Evolutionary conservation across 768 basidiomycete genomes (phyloP).

Genomic region (Suillus fuscotomentosus): DNA sequence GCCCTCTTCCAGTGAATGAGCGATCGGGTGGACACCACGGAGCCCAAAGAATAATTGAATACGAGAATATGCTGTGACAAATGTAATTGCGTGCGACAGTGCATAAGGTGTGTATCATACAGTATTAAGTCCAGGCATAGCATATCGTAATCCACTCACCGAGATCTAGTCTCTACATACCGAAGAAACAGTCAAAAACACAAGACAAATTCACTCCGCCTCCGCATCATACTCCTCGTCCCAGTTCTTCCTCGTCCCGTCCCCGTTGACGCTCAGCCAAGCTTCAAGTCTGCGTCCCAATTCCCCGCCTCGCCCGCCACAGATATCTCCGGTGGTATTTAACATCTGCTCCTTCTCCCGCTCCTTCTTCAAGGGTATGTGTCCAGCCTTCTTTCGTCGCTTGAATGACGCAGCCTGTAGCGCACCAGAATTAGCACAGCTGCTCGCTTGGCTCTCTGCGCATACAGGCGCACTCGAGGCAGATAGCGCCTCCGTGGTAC

Average conservation of each 20-base stretch:
- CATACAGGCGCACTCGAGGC: conserved; percentile 1
- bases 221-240: conserved; percentile 27
- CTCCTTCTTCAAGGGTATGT: conserved; percentile 56
- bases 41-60: not conserved
- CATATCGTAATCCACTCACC: not conserved
- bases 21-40: not conserved
- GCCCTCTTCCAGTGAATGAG: not conserved
- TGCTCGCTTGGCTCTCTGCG: conserved; percentile 2
- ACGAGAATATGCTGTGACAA: not conserved
- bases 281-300: conserved; percentile 73
- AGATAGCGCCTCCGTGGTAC: conserved; percentile 8
- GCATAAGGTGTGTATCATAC: not conserved
- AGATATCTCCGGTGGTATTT: conserved; percentile 70
- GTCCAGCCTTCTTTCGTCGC: conserved; percentile 39
- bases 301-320: conserved; percentile 79
- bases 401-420: conserved; percentile 25
- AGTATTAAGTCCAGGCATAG: not conserved
- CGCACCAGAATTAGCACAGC: conserved; percentile 15
- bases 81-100: not conserved
- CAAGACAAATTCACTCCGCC: conserved; percentile 6
- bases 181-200: not conserved
- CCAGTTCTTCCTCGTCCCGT: conserved; percentile 16
- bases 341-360: conserved; percentile 70
- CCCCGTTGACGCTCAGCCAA: conserved; percentile 52
- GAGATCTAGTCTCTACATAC: not conserved